phyloP scores from a whole-genome alignment of 352 stramenopile genomes.

The Pythium apleroticum region DNA sequence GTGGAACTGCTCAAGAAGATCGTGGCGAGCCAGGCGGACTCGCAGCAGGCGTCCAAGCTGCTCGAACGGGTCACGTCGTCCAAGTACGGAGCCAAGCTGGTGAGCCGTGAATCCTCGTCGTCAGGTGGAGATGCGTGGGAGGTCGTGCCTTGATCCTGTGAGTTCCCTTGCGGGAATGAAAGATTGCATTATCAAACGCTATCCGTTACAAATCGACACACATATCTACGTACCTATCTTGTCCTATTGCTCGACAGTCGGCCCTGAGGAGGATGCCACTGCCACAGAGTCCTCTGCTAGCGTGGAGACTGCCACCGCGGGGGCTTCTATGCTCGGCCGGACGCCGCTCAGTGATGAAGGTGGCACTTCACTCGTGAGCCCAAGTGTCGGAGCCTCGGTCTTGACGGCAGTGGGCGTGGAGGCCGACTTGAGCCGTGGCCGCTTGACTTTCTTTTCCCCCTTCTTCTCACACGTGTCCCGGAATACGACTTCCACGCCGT shows the following conservation, averaged over 20 bases:
- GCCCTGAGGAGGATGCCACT: not conserved
- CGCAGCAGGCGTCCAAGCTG: no score
- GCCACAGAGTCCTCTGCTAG: no score
- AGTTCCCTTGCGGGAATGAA: no score
- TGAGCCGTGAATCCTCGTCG: not conserved
- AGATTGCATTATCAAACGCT: no score
- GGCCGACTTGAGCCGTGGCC: constrained; percentile 3
- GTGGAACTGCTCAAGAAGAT: no score
- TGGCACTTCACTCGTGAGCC: not conserved
- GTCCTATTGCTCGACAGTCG: not conserved
- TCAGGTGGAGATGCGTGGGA: not conserved
- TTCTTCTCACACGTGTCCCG: constrained; percentile 63
- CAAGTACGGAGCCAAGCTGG: not conserved
- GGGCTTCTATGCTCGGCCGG: not conserved
- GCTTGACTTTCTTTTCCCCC: constrained; percentile 62
- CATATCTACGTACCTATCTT: not conserved
- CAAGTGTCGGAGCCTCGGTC: not conserved
- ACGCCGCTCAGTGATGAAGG: not conserved
- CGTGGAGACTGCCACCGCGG: not conserved
- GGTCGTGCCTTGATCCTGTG: not conserved
- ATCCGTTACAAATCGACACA: no score
- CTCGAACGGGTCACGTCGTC: no score
- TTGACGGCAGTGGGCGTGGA: not conserved
- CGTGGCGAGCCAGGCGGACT: no score
- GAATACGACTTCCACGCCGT: constrained; percentile 44